Conservation (phyloP, 73 alveolate species). For the Paraurostyla sp. region DNA sequence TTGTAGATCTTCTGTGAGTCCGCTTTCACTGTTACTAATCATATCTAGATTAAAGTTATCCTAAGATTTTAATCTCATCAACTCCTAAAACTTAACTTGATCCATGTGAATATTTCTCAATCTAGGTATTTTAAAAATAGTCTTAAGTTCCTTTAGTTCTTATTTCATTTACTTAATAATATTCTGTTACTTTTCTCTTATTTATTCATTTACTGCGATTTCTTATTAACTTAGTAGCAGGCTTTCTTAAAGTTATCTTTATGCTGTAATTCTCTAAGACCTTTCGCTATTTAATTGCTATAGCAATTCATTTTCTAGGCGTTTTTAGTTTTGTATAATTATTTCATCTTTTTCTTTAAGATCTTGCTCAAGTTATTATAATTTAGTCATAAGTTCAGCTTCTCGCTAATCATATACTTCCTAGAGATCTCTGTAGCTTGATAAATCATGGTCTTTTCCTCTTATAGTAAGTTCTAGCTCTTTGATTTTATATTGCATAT, state of each 20-base stretch:
- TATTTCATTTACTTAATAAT: background rate
- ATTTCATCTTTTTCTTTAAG: background rate
- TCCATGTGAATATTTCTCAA: constrained; percentile 46
- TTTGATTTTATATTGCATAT: background rate
- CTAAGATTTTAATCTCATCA: background rate
- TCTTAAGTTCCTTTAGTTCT: constrained; percentile 40
- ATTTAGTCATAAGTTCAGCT: background rate
- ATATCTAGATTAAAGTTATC: background rate
- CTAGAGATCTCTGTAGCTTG: background rate
- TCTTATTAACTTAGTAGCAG: background rate
- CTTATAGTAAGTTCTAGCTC: background rate
- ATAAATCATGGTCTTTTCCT: constrained; percentile 9
- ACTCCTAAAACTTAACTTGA: constrained; percentile 1
- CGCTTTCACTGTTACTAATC: background rate
- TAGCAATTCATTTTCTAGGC: background rate
- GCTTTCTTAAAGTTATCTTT: background rate
- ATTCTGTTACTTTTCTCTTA: constrained; percentile 19
- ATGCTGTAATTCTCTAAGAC: background rate
- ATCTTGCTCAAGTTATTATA: background rate
- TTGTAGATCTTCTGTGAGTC: background rate
- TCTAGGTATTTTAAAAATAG: constrained; percentile 35
- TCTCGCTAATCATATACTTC: constrained; percentile 32
- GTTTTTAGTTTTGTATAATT: background rate
- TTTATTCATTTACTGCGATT: constrained; percentile 29
- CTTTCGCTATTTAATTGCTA: background rate